These are phyloP conservation scores for Pseudotsuga menziesii DNA, from an alignment of 75 land plant species.

Conservation along the genomic window DNA sequence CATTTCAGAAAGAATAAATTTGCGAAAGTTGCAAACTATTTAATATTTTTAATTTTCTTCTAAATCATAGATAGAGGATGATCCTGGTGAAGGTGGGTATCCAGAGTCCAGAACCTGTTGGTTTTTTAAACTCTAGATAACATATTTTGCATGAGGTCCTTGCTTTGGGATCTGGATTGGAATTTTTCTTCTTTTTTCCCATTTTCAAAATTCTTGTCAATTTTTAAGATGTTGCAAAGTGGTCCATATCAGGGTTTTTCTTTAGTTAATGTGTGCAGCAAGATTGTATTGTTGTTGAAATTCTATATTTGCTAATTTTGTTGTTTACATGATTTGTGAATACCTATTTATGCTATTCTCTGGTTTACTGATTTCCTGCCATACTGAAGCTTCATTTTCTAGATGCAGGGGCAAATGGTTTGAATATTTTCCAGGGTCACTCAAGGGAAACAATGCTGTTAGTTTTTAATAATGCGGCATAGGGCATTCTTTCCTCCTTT, in stretches of 20 bases:
- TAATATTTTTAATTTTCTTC: too few relatives aligned
- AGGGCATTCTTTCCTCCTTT: conserved; percentile 95
- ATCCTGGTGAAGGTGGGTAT: too few relatives aligned
- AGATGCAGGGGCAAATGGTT: conserved; percentile 55
- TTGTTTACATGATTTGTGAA: neutral
- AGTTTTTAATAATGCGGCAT: conserved; percentile 94
- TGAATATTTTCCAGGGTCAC: conserved; percentile 86
- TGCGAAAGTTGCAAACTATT: too few relatives aligned
- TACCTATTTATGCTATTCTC: neutral
- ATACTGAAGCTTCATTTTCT: neutral
- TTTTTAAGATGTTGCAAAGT: neutral
- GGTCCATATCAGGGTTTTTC: neutral
- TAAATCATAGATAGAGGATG: too few relatives aligned
- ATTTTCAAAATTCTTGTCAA: neutral
- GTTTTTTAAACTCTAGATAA: too few relatives aligned
- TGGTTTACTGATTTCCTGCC: neutral
- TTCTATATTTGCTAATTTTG: neutral
- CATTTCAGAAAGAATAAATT: too few relatives aligned
- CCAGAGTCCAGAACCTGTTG: too few relatives aligned
- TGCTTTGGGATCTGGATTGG: too few relatives aligned
- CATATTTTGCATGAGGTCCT: too few relatives aligned
- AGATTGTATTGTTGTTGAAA: neutral
- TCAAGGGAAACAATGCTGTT: conserved; percentile 94
- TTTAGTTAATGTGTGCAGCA: neutral
- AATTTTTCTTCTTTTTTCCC: too few relatives aligned